Evolutionary conservation across 768 basidiomycete species (phyloP), one percentile per base, ranked within the genome.

Genomic region (Lentinula sp.): DNA sequence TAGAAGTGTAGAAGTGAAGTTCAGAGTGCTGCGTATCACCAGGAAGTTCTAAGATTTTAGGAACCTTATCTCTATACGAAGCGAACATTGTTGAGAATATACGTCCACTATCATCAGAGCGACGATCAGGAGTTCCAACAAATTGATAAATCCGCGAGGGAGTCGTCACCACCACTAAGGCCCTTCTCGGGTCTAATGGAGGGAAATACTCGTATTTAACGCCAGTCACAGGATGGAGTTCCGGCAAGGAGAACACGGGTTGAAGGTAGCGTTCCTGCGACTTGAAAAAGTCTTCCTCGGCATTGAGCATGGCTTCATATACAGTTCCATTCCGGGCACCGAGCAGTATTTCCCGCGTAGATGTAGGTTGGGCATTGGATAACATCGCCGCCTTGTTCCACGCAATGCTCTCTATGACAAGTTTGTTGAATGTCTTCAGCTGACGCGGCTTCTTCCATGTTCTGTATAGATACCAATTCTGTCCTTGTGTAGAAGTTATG

Each of bases 91-190:
- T 75, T 23, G 87, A 81, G 69, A 95, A 94, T 52, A 91, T 72
- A 18, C 87, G 84, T 10, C 87, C 85, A 18, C 80, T 82, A 12
- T 95, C 95, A 37, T 93, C 93, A 16, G 83, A 76, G 62, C 83
- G 83, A 54, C 81, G 81, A 62, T 88, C 87, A 9, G 85, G 78
- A 35, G 75, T 64, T 2, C 95, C 94, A 51, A 85, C 79, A 63
- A 96, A 93, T 69, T 98, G 94, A 70, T 97, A 96, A 69, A 98
- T 90, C 63, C 95, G 83, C 6, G 90, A 87, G 10, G 86, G 82
- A 2, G 97, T 98, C 0, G 93, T 94, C 7, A 84, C 87, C 18
- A 98, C 76, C 16, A 97, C 85, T 18, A 95, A 76, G 0, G 77
- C 85, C 59, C 74, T 84, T 71, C 79, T 83, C 43, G 81, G 84